Evolutionary conservation across 495 filamentous ascomycete species (phyloP).

Genomic region (Stereocaulon alpinum): DNA sequence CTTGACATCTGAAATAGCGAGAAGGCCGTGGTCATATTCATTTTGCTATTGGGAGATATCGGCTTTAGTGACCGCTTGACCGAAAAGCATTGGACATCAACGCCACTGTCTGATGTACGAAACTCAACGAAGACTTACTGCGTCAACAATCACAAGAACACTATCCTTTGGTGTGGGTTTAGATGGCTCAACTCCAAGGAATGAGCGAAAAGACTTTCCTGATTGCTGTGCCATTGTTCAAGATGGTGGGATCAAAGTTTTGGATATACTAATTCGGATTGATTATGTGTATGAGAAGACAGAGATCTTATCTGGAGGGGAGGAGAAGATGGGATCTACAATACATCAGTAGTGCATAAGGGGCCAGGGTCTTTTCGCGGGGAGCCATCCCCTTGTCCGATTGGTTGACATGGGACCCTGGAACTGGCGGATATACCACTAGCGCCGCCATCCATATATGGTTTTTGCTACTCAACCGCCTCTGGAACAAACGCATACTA

Average conservation of each 20-base stretch:
- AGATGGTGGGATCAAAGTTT: not conserved
- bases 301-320: not conserved
- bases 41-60: slow-evolving; percentile 29
- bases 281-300: not conserved
- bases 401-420: not conserved
- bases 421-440: not conserved
- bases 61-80: not conserved
- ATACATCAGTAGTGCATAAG: not conserved
- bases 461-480: too few species aligned
- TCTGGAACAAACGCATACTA: too few species aligned
- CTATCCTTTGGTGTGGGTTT: slow-evolving; percentile 42
- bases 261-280: not conserved
- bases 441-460: too few species aligned
- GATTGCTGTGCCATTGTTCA: slow-evolving; percentile 5
- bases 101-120: too few species aligned
- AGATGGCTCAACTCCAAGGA: slow-evolving; percentile 26
- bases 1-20: slow-evolving; percentile 39
- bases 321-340: not conserved
- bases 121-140: slow-evolving; percentile 15
- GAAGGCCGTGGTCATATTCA: slow-evolving; percentile 46
- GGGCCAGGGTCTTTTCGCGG: not conserved
- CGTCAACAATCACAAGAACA: slow-evolving; percentile 53
- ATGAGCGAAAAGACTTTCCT: slow-evolving; percentile 8
- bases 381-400: slow-evolving; percentile 1
- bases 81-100: not conserved